A percentile compares a stretch with the other conserved stretches of the same genome.
Evolutionary conservation across 179 eudicot species (phyloP).

Genomic region (Nepenthes alata): DNA sequence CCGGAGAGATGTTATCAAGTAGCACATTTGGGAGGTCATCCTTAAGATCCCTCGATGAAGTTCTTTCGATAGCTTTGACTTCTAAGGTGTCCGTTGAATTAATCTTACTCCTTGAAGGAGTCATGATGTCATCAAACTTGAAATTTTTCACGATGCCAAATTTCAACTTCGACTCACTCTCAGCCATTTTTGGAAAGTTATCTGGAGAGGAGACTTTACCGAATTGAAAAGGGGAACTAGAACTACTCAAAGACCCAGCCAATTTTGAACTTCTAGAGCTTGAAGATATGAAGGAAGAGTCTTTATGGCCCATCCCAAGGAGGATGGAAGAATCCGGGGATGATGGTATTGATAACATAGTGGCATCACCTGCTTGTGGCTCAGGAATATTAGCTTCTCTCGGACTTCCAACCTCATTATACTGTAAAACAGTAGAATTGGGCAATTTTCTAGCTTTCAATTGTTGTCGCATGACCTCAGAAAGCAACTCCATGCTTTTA

Average conservation of each 20-base stretch:
- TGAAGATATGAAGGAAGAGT: conserved; percentile 19
- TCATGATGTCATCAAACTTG: conserved; percentile 26
- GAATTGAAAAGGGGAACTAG: conserved; percentile 15
- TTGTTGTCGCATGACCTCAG: conserved; percentile 62
- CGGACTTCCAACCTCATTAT: conserved; percentile 13
- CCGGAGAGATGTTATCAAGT: conserved; percentile 24
- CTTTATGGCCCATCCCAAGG: conserved; percentile 17
- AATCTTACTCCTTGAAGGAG: conserved; percentile 16
- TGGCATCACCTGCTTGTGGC: conserved; percentile 22
- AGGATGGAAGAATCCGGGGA: conserved; percentile 28
- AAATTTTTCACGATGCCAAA: conserved; percentile 22
- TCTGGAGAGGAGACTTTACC: conserved; percentile 22
- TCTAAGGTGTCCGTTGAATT: conserved; percentile 19
- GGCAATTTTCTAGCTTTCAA: conserved; percentile 49
- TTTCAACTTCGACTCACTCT: conserved; percentile 23
- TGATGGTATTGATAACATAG: conserved; percentile 28
- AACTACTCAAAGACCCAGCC: conserved; percentile 10
- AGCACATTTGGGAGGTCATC: conserved; percentile 24
- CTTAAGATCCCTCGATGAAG: conserved; percentile 35
- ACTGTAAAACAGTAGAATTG: conserved; percentile 21
- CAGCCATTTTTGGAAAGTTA: conserved; percentile 14
- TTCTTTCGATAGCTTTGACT: conserved; percentile 33
- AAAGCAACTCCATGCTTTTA: conserved; percentile 64
- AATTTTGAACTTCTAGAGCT: conserved; percentile 19
- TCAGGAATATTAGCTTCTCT: conserved; percentile 21